phyloP scores from a whole-genome alignment of 164 flowering plant genomes.

The Vitis riparia region DNA sequence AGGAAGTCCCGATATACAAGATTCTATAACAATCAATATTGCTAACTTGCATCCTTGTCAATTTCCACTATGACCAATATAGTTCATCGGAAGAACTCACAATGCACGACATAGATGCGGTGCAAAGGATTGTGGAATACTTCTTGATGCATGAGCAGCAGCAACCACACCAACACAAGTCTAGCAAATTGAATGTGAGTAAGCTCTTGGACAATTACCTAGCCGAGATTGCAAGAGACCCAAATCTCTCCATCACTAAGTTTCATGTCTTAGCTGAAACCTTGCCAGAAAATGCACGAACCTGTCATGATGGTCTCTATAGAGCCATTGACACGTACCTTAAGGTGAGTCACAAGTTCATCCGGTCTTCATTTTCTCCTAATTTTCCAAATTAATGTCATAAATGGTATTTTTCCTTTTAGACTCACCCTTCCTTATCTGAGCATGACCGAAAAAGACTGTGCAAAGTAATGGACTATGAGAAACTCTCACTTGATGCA shows the following conservation, averaged over 20 bases:
- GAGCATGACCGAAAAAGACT: slow-evolving; percentile 74
- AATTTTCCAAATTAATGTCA: background rate
- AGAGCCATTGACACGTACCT: slow-evolving; percentile 87
- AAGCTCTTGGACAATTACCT: slow-evolving; percentile 74
- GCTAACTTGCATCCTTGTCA: background rate
- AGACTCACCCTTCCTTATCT: slow-evolving; percentile 69
- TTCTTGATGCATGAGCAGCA: slow-evolving; percentile 71
- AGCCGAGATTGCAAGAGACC: slow-evolving; percentile 79
- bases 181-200: slow-evolving; percentile 41
- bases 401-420: slow-evolving; percentile 10
- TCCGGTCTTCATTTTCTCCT: background rate
- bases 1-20: background rate
- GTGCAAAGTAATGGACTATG: slow-evolving; percentile 72
- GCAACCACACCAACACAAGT: slow-evolving; percentile 33
- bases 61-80: slow-evolving; percentile 7
- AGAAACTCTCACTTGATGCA: slow-evolving; percentile 81
- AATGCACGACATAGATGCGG: slow-evolving; percentile 60
- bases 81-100: slow-evolving; percentile 46
- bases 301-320: slow-evolving; percentile 82
- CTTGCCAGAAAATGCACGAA: slow-evolving; percentile 57
- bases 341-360: slow-evolving; percentile 46
- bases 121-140: slow-evolving; percentile 72
- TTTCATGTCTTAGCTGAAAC: slow-evolving; percentile 72
- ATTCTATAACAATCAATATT: background rate
- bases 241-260: slow-evolving; percentile 58